Evolutionary conservation across 208 protist genomes (phyloP).

Genomic region (Crithidia thermophila): DNA sequence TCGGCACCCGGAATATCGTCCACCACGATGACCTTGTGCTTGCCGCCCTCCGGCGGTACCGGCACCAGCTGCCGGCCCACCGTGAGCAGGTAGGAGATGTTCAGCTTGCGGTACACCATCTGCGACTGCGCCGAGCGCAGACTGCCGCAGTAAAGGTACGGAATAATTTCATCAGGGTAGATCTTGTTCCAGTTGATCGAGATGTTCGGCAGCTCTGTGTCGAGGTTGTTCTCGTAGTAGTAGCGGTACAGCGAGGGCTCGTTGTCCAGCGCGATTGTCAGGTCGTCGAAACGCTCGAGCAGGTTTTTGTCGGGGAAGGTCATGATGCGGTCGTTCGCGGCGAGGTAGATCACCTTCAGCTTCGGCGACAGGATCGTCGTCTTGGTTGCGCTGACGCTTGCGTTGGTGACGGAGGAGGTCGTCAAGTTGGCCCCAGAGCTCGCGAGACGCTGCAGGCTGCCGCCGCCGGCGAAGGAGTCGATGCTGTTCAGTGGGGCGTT

Average conservation of each 20-base stretch:
- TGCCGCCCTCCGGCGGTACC: conserved; percentile 65
- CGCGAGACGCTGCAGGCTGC: conserved; percentile 8
- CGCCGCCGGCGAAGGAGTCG: background rate
- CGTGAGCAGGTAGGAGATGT: conserved; percentile 83
- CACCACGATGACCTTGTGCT: conserved; percentile 72
- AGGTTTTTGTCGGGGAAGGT: conserved; percentile 44
- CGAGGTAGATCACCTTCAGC: conserved; percentile 76
- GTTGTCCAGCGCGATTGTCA: conserved; percentile 87
- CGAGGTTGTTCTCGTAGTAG: conserved; percentile 57
- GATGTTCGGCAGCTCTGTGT: conserved; percentile 68
- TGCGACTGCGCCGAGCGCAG: conserved; percentile 86
- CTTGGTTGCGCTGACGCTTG: conserved; percentile 15
- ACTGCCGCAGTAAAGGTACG: conserved; percentile 82
- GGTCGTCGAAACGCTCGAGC: conserved; percentile 52
- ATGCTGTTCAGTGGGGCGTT: background rate
- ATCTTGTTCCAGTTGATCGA: conserved; percentile 92
- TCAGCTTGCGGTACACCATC: conserved; percentile 83
- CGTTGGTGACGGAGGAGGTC: conserved; percentile 10
- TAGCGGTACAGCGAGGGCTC: conserved; percentile 75
- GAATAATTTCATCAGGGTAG: conserved; percentile 87
- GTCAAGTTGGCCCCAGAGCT: conserved; percentile 14
- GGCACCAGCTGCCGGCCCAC: conserved; percentile 77
- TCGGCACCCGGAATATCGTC: conserved; percentile 88
- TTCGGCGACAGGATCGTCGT: conserved; percentile 33
- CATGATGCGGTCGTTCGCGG: conserved; percentile 70